Evolutionary conservation across 2,329 filamentous ascomycete genomes (phyloP), one percentile per base, ranked within the genome.

Genomic region (Fusarium napiforme): DNA sequence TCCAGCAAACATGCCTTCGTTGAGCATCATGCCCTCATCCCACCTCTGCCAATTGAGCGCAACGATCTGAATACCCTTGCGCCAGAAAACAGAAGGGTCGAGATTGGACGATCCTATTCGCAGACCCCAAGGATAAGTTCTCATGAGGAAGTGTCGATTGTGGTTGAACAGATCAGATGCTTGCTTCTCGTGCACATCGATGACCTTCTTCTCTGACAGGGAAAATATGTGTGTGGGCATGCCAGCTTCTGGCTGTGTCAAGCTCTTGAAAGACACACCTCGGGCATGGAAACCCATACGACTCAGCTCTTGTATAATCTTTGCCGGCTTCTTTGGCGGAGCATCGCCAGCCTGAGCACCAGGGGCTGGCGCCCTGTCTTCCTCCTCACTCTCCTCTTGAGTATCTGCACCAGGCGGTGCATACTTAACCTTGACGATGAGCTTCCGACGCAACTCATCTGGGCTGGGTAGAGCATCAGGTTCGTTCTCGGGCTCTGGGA

Each of bases 21-120:
- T 98, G 19, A 97, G 88, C 96, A 98, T 98, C 92, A 97, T 97
- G 37, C 94, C 95, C 75, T 94, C 92, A 78, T 98, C 95, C 81
- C 93, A 91, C 69, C 91, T 92, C 82, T 98, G 95, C 94, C 95
- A 98, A 83, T 98, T 98, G 69, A 98, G 85, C 0, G 95, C 95
- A 4, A 97, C 94, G 75, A 98, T 92, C 82, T 98, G 95, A 7
- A 97, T 92, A 19, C 95, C 95, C 73, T 93, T 92, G 37, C 94
- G 89, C 95, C 95, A 98, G 82, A 95, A 96, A 7, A 92, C 87
- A 2, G 91, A 89, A 9, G 96, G 95, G 75, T 97, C 94, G 18
- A 97, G 86, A 79, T 98, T 98, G 2, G 93, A 96, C 0, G 94
- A 97, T 68, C 90, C 88, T 59, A 98, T 91, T 11, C 95, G 90